Base-by-base conservation (phyloP, 305 asterid genomes). In the Plantago lanceolata region DNA sequence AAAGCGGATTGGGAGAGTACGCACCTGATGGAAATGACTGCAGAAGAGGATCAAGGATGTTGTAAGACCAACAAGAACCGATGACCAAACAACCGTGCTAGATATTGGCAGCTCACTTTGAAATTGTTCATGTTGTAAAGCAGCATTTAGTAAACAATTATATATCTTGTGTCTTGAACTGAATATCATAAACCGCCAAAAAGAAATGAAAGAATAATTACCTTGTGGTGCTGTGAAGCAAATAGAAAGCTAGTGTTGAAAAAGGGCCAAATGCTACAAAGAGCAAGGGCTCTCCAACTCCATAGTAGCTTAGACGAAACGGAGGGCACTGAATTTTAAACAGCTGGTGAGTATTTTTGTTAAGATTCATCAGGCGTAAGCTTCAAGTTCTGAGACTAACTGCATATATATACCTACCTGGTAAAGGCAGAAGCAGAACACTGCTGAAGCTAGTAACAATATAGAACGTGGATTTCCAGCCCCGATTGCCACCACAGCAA, bases 241-340 rank as follows among this genome's bases (percentile, higher is more conserved):
- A 68, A 65, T 81, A 83, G 64, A 80, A 83, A 51, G 84, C 94
- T 35, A 74, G 63, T 24, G 90, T 83, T 17, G 85, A 71, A 49
- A 85, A 82, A 3, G 90, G 94, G 54, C 94, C 94, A 52, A 77
- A 85, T 29, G 85, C 86, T 40, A 77, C 75, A 70, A 85, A 81
- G 75, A 78, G 70, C 44, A 85, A 79, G 13, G 90, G 90, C 67
- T 85, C 94, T 59, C 94, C 94, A 24, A 85, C 63, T 13, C 94
- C 94, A 15, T 72, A 65, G 66, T 85, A 85, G 79, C 94, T 83
- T 50, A 85, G 69, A 68, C 90, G 80, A 49, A 79, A 85, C 5
- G 90, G 94, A 20, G 94, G 94, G 54, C 94, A 83, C 90, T 85
- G 80, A 65, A 63, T 5, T 5, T 33, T 8, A 2, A 33, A 40